Base-by-base conservation (phyloP, 495 filamentous ascomycete species). In the Podospora pseudopauciseta region DNA sequence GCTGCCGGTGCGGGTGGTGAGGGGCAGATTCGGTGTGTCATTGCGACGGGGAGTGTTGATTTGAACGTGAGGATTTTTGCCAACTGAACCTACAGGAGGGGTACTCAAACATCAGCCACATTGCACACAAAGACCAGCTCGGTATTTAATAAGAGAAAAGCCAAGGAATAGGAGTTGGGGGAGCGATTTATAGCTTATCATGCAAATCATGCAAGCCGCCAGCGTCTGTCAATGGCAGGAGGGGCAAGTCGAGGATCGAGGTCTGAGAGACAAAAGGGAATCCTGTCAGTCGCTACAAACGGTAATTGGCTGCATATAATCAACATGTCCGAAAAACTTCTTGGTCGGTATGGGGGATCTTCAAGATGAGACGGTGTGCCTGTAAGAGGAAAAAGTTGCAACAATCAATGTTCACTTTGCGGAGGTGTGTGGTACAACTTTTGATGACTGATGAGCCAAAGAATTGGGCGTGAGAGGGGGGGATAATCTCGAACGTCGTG, bases 1-100 rank as follows among this genome's bases (percentile, higher is more conserved):
- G 74, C 72, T 4, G 68, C 59, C 1, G 69, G 70, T 34, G 74
- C 70, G 0, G 72, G 72, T 1, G 81, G 82, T 26, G 82, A 82
- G 19, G 75, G 80, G 7, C 83, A 86, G 67, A 85, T 88, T 55
- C 80, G 86, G 60, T 88, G 87, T 67, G 86, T 89, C 58, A 84
- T 89, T 66, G 87, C 87, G 15, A 89, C 87, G 18, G 87, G 86
- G 13, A 86, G 86, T 68, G 87, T 88, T 59, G 87, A 89, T 72
- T 75, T 84, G 74, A 87, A 84, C 56, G 82, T 89, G 66, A 78
- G 86, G 68, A 82, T 89, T 62, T 89, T 88, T 77, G 86, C 87
- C 59, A 84, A 85, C 70, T 85, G 71, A 79, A 26, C 56, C 18
- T 19, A 16, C 26, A 61, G 7, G 28, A n/a, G 55, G 15, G 26